Evolutionary conservation across 352 stramenopile species (phyloP), one percentile per base, ranked within the genome.

Genomic region (Thraustochytrium sp.): DNA sequence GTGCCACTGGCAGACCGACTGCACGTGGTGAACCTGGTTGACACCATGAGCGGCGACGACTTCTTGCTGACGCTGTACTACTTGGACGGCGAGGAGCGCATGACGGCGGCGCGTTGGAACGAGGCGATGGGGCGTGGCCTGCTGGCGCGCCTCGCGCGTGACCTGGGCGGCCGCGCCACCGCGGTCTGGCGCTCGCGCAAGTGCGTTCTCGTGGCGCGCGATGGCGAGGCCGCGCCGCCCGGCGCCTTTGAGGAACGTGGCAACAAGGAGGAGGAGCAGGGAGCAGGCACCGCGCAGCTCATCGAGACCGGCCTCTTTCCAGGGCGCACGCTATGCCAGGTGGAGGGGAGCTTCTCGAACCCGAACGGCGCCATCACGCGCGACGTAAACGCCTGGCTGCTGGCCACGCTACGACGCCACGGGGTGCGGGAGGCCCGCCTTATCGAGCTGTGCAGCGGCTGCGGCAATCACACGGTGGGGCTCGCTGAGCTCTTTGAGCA

Each of bases 281-380:
- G 29, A 1, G 2, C 16, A 13, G 65, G 1, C 23, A 44, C 21
- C 13, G 48, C 44, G 26, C 48, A 42, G 42, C 26, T 80, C 5
- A 9, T 46, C 5, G 68, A 80, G 68, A 61, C 34, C 2, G 68
- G 34, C 0, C 68, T 80, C 38, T 80, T 80, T 64, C 31, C 48
- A 0, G 68, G 68, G 44, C 31, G 31, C 5, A 23, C 16, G 44
- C 53, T 80, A n/a, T 56, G 46, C 40, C 82, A 85, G 44, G 48
- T 53, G 26, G 73, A 85, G 34, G 76, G 76, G 11, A 76, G 54
- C 72, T 85, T 85, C 36, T 85, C 75, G 9, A 85, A 85, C 63
- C 82, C 82, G 21, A 85, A 85, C 75, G 82, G 82, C 18, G 29
- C 23, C 49, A 48, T 85, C 21, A 84, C 73, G 26, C 38, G 62